phyloP scores from a whole-genome alignment of 140 eudicot genomes.

The Erigeron philadelphicus region DNA sequence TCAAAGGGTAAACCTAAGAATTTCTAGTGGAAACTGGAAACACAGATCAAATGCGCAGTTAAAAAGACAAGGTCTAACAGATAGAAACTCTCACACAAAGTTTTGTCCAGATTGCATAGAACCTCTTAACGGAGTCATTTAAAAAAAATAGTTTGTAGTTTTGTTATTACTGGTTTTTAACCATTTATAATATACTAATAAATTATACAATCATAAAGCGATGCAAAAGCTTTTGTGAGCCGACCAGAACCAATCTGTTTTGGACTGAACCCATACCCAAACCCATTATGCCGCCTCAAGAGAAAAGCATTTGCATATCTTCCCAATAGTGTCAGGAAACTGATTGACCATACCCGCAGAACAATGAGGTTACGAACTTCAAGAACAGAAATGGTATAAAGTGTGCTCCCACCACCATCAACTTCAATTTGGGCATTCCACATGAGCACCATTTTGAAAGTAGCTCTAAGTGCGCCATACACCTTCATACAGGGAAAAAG shows the following conservation, averaged over 20 bases:
- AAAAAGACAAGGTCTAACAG: not conserved
- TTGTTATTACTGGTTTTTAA: no score
- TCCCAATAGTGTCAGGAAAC: not conserved
- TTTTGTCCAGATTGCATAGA: not conserved
- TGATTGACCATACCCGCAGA: constrained; percentile 50
- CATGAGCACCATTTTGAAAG: constrained; percentile 94
- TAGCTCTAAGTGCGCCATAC: constrained; percentile 78
- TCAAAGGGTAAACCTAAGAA: not conserved
- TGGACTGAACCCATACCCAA: not conserved
- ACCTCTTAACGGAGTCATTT: not conserved
- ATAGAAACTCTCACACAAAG: not conserved
- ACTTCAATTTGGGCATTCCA: constrained; percentile 72
- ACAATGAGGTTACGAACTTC: constrained; percentile 86
- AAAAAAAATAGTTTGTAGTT: no score
- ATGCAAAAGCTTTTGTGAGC: not conserved
- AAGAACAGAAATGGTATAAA: constrained; percentile 70
- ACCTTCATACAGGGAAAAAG: constrained; percentile 43
- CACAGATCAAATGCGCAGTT: not conserved
- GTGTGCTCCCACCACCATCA: constrained; percentile 71
- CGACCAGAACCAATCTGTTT: not conserved
- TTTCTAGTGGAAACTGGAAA: not conserved
- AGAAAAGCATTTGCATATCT: not conserved
- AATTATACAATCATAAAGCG: no score
- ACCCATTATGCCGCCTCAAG: not conserved
- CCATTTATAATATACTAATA: no score